Evolutionary conservation across 2,329 filamentous ascomycete genomes (phyloP), one percentile per base, ranked within the genome.

Genomic region (Aureobasidium sp.): DNA sequence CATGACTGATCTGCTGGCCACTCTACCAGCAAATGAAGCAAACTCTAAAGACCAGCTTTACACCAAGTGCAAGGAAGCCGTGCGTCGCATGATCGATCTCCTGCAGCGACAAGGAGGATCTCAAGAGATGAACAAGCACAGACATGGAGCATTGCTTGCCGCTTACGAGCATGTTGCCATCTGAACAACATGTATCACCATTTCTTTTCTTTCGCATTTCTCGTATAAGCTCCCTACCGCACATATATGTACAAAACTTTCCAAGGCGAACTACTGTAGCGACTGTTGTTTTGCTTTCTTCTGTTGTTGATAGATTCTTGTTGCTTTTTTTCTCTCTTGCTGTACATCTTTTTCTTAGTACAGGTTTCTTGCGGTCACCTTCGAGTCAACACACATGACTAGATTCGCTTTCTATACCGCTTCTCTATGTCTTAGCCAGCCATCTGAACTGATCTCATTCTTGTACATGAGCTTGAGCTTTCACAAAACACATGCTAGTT

Each of bases 91-190:
- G 69, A 68, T 81, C 7, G 74, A 78, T 22, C 76, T 80, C 12
- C 68, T 80, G 61, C 76, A 80, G 61, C 53, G 74, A 0, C 76
- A 76, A 19, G 74, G 73, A 19, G 75, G 73, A 15, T 75, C 73
- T 39, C 70, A 77, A 2, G 78, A 79, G 65, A 78, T 79, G 75
- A 77, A 77, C 64, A 77, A 76, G 68, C 78, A 77, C 59, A 70
- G 77, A 62, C 78, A 75, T 7, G 75, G 78, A 31, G 77, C 79
- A 9, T 67, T 80, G 62, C 70, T 74, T 54, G 75, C 74, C 35
- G 77, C 77, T 0, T 78, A 77, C 66, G 71, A 75, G 63, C 62
- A 63, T 29, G 48, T 61, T 12, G n/a, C 33, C 45, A 60, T 60
- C 33, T 59, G 56, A 58, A 17, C 19, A 33, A 53, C 42, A 45